Conservation (phyloP, 768 basidiomycete genomes). For the Butyriboletus loyo region DNA sequence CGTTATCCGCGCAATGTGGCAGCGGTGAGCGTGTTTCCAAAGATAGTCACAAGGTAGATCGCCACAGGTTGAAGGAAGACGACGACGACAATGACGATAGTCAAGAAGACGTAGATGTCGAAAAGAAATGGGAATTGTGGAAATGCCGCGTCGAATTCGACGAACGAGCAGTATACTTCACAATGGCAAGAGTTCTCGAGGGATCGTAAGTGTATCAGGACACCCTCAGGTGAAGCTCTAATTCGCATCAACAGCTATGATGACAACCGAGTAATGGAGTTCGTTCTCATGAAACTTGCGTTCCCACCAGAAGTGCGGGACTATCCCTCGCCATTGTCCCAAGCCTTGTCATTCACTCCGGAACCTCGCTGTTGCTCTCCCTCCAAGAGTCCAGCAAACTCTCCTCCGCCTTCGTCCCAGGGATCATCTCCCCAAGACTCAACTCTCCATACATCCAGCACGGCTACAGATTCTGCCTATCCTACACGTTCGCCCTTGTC, state of each 20-base stretch:
- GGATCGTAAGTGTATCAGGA: conserved; percentile 40
- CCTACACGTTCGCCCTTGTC: conserved; percentile 24
- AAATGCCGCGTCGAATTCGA: conserved; percentile 78
- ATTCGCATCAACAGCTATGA: conserved; percentile 40
- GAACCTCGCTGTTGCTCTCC: conserved; percentile 17
- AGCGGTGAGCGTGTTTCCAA: conserved; percentile 5
- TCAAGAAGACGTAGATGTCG: conserved; percentile 10
- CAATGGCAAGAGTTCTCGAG: conserved; percentile 63
- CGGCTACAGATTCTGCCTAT: conserved; percentile 4
- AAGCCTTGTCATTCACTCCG: conserved; percentile 5
- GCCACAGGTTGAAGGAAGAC: conserved; percentile 6
- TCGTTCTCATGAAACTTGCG: conserved; percentile 64
- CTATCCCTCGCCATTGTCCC: conserved; percentile 17
- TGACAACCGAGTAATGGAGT: conserved; percentile 66
- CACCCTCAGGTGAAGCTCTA: not conserved
- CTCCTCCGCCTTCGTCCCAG: conserved; percentile 28
- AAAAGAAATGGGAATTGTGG: conserved; percentile 66
- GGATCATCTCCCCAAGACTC: conserved; percentile 27
- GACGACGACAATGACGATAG: conserved; percentile 12
- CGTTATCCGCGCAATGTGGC: conserved; percentile 12
- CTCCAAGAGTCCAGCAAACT: conserved; percentile 27
- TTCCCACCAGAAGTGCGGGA: conserved; percentile 53
- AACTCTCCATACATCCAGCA: conserved; percentile 8
- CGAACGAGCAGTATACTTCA: conserved; percentile 66
- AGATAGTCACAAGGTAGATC: conserved; percentile 6